Evolutionary conservation across 139 green algal species (phyloP), one percentile per base, ranked within the genome.

Genomic region (Volvox africanus): DNA sequence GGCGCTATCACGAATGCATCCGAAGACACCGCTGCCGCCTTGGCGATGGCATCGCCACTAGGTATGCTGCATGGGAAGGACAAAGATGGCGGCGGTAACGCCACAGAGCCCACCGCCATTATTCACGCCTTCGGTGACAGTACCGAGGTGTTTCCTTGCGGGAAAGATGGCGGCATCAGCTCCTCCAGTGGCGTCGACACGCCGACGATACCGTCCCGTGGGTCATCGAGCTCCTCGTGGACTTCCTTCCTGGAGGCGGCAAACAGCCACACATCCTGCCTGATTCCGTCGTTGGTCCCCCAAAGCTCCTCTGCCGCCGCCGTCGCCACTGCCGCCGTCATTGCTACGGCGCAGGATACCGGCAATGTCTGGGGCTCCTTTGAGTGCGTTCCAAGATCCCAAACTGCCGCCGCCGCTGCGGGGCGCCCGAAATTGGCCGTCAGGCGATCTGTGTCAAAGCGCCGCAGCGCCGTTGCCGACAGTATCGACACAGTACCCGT

Each of bases 181-280:
- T 36, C 14, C 22, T 36, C 14, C 26, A 36, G 14, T 19, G 75
- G 30, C 75, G 32, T 11, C 32, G 75, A 55, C 30, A 37, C 78
- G 28, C 37, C 37, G 36, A 44, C 35, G 71, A 1, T 24, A 20
- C 21, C 13, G 75, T 77, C 61, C 30, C 1, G 44, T 28, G 36
- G 13, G 61, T 89, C 83, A 9, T 81, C 65, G 16, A 44, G 18
- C 24, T 89, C 83, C 24, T 89, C 83, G 17, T 89, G 83, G 83
- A 37, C 33, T 0, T 89, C 83, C 21, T 89, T 81, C 36, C 32
- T 89, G 83, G 67, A 89, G 83, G 67, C 36, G 0, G 33, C 82
- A 30, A 81, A 55, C 22, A 55, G 3, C 22, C 36, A 11, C 0
- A 1, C 37, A 28, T 24, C 37, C 24, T 26, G 22, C 2, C 37